phyloP scores from a whole-genome alignment of 306 rosid species.

The Sophora flavescens region DNA sequence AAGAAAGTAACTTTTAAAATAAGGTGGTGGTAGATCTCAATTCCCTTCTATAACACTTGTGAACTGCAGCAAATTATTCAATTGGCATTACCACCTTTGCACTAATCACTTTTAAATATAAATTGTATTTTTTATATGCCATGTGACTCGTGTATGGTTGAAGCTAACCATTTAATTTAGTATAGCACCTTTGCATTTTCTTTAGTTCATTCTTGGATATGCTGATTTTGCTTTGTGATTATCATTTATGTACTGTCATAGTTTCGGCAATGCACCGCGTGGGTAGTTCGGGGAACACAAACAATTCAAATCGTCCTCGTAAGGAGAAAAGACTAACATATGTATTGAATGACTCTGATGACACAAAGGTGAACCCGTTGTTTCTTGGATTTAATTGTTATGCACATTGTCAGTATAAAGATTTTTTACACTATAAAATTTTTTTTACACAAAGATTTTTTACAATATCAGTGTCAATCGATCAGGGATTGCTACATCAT shows the following conservation, averaged over 20 bases:
- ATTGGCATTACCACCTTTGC: conserved; percentile 20
- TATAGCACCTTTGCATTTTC: conserved; percentile 1
- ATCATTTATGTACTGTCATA: conserved; percentile 41
- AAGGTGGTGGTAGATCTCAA: conserved; percentile 13
- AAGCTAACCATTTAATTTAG: conserved; percentile 2
- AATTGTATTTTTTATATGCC: conserved; percentile 29
- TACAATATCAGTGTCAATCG: too few relatives aligned
- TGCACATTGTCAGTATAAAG: too few relatives aligned
- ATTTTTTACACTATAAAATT: too few relatives aligned
- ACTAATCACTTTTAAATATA: conserved; percentile 7
- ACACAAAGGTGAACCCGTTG: conserved; percentile 63
- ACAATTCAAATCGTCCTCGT: conserved; percentile 76
- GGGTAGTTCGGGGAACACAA: conserved; percentile 79
- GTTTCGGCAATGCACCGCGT: conserved; percentile 87
- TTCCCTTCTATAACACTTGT: conserved; percentile 3
- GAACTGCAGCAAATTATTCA: conserved; percentile 12
- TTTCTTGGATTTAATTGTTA: too few relatives aligned
- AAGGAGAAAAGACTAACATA: conserved; percentile 87
- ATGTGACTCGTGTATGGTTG: conserved; percentile 17
- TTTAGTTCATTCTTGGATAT: conserved; percentile 4
- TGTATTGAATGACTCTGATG: conserved; percentile 71
- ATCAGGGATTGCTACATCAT: too few relatives aligned
- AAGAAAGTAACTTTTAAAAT: not conserved
- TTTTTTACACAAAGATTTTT: too few relatives aligned
- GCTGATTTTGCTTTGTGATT: conserved; percentile 28